Base-by-base conservation (phyloP, 495 filamentous ascomycete species). In the Neurospora africana region DNA sequence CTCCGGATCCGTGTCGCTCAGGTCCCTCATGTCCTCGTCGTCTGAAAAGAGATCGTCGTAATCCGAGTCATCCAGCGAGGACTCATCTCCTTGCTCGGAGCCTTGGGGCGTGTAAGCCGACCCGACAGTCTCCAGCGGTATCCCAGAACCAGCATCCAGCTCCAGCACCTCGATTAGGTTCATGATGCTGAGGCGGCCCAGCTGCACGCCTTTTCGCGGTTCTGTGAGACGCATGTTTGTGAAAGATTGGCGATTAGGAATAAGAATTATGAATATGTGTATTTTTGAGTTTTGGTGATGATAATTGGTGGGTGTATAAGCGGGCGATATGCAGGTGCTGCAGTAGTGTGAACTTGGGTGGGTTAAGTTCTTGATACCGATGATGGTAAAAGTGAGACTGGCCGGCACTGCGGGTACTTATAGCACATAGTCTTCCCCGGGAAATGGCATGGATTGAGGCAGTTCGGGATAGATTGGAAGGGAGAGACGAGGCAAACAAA, bases 151-250 rank as follows among this genome's bases (percentile, higher is more conserved):
- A 15, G 53, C 53, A 27, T 72, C 71, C 15, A 72, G 71, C 61
- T 72, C 71, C 47, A 72, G 21, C 61, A 72, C 61, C 61, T 72
- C 61, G 35, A 72, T 72, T 15, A 38, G 58, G 61, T 40, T 38
- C 58, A 69, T 72, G 61, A 72, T 72, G 61, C 30, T 35, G 30
- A 70, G 38, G 30, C n/a, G 8, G 69, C 69, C 41, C 37, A 41
- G 0, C 27, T 65, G 53, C 27, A 65, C 5, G 53, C 27, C 53
- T 65, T 65, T 65, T 27, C 27, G 23, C 0, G 53, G 53, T 2
- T 65, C 53, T 0, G 53, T 65, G 1, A 65, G 53, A 65, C 53
- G 53, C 53, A 65, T 65, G 15, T 17, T 65, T 33, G 21, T 58
- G 47, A 8, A 5, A 8, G 17, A 8, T 11, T 17, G 53, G 13